phyloP scores from a whole-genome alignment of 164 flowering plant species.

The Kingdonia uniflora region DNA sequence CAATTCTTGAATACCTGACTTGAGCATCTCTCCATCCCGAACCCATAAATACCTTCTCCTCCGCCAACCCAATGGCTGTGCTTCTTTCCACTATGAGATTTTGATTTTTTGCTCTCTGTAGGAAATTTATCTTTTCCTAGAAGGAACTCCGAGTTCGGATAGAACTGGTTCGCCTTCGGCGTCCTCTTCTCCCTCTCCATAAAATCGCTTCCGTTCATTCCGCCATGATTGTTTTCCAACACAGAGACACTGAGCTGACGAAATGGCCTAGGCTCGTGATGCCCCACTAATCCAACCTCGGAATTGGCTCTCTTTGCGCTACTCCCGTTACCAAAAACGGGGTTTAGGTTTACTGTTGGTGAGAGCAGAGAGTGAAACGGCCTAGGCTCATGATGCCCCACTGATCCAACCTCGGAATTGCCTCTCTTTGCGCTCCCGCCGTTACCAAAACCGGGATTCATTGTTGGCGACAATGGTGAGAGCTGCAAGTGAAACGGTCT shows the following conservation, averaged over 20 bases:
- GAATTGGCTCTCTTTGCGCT: conserved; percentile 30
- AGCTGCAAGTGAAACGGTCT: conserved; percentile 43
- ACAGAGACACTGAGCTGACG: conserved; percentile 50
- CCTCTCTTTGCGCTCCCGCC: conserved; percentile 26
- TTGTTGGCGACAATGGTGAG: no score
- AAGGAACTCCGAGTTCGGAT: conserved; percentile 65
- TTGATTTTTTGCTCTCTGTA: conserved; percentile 66
- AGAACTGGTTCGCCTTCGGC: conserved; percentile 74
- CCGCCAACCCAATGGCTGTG: conserved; percentile 13
- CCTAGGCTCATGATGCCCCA: conserved; percentile 12
- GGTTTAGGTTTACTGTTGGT: no score
- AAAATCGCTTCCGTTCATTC: conserved; percentile 19
- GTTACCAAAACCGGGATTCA: conserved; percentile 11
- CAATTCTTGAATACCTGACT: conserved; percentile 37
- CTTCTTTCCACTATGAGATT: conserved; percentile 34
- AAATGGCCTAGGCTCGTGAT: conserved; percentile 24
- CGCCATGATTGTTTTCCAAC: conserved; percentile 39
- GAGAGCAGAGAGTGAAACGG: no score
- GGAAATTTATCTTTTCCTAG: conserved; percentile 76
- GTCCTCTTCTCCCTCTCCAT: conserved; percentile 86
- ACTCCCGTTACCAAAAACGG: conserved; percentile 17
- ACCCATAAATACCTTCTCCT: conserved; percentile 9
- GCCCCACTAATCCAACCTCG: conserved; percentile 35
- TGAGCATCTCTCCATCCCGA: conserved; percentile 22
- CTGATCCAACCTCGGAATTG: conserved; percentile 2